These are phyloP conservation scores for Tardiomyces blankii DNA, from an alignment of 1,139 yeast genomes.

Conservation along the genomic window DNA sequence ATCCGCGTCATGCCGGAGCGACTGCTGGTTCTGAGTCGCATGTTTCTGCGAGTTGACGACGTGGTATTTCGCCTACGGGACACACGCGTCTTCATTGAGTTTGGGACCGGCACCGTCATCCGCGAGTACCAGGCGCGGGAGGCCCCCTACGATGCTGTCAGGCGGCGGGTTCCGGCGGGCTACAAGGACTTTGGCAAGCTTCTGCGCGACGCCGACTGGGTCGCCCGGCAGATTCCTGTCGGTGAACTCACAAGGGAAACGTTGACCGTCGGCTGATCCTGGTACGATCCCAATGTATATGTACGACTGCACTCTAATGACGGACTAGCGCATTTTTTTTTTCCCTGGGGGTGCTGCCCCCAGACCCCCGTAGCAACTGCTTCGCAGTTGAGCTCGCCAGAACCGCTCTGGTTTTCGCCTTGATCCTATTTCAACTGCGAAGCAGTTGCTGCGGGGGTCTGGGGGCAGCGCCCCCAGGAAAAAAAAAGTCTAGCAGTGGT, in stretches of 20 bases:
- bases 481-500: no score
- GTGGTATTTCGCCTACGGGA: slow-evolving; percentile 79
- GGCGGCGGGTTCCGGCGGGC: slow-evolving; percentile 33
- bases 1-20: slow-evolving; percentile 86
- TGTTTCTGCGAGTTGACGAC: slow-evolving; percentile 81
- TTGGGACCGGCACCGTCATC: slow-evolving; percentile 49
- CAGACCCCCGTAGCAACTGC: no score
- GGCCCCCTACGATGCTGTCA: slow-evolving; percentile 48
- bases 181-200: slow-evolving; percentile 62
- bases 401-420: no score
- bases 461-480: no score
- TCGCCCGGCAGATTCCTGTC: slow-evolving; percentile 16
- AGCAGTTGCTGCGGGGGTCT: no score
- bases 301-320: no score
- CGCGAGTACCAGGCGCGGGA: slow-evolving; percentile 76
- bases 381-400: no score
- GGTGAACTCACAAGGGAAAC: not conserved
- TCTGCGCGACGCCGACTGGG: slow-evolving; percentile 79
- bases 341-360: no score
- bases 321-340: no score
- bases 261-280: not conserved
- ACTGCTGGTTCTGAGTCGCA: slow-evolving; percentile 57
- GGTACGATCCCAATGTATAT: no score
- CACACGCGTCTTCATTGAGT: slow-evolving; percentile 73
- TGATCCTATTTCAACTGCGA: no score